Evolutionary conservation across 2,329 filamentous ascomycete genomes (phyloP), one percentile per base, ranked within the genome.

Genomic region (Scolecobasidium constrictum): DNA sequence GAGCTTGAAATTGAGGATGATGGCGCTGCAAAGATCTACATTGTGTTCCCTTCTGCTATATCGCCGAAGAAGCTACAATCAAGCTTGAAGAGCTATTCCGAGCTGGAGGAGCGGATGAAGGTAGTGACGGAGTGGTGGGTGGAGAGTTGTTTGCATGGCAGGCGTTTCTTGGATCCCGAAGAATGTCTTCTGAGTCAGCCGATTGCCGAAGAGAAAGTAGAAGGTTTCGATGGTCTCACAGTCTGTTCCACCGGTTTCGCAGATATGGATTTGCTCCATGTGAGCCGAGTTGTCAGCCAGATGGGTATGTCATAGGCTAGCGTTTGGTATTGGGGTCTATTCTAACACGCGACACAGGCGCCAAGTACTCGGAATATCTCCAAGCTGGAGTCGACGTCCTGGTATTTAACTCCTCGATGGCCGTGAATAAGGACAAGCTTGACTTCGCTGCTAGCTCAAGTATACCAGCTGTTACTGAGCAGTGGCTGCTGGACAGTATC

Each of bases 101-200:
- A 31, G 46, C 18, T 48, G 39, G 44, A 17, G 38, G 48, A 16
- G n/a, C n/a, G n/a, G n/a, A n/a, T n/a, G n/a, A n/a, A n/a, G n/a
- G n/a, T n/a, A 43, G 78, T 94, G 22, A 96, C 87, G 9, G 87
- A 94, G 56, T 93, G 92, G 71, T 98, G 90, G 74, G 72, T 98
- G 41, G 92, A 98, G 63, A 77, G 78, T 38, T 96, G 90, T 57
- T 67, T 98, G 31, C 79, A 88, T 56, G 76, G 77, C 49, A 92
- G 85, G 59, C 66, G 64, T 19, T 75, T 90, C 51, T 69, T 86
- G 37, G 68, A 82, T 21, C 86, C 87, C 4, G 65, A 69, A 40
- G 68, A 75, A 4, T 78, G 92, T 56, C 71, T 84, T 33, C 72
- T 93, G 18, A 87, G 86, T 46, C 77, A 77, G 5, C 87, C 92